Base-by-base conservation (phyloP, 495 filamentous ascomycete genomes). In the Penicillium flavigenum region DNA sequence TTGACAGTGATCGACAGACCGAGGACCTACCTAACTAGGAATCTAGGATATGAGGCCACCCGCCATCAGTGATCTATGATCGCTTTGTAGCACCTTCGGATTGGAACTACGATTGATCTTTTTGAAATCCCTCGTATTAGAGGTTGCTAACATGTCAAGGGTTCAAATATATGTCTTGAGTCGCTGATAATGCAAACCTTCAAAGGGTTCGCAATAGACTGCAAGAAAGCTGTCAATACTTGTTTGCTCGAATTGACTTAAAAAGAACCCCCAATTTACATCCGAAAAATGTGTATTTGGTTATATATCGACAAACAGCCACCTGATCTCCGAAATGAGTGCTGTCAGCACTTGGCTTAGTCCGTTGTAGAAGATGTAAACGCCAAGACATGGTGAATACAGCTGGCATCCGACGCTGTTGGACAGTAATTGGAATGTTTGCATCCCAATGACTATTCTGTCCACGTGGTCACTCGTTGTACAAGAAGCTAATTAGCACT, bases 391-490 rank as follows among this genome's bases (percentile, higher is more conserved):
- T 55, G 20, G 31, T 11, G 31, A 39, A 47, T 34, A 27, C 53
- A 36, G 12, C 53, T 47, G 34, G 16, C 43, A 32, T 26, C 16
- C 22, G 53, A 34, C 22, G 20, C 34, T 29, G 20, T 55, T 34
- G 43, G 53, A 31, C 31, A 26, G 29, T 4, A 45, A 22, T 24
- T 27, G 16, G 45, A 19, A 34, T 27, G 7, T 31, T 42, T 20
- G 1, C 4, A 41, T 29, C 14, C 2, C 9, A 24, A 51, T 5
- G 9, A 32, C 2, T 46, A 8, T 14, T 36, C 17, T 12, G 5
- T 29, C 52, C 52, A 55, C 52, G 52, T 55, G 52, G 46, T 26
- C 32, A 47, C 6, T 55, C 27, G 36, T 39, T 31, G n/a, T 29
- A 29, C 26, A 26, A 27, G 27, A 48, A 48, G 44, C 46, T 31